Percentiles rank a stretch among this genome's conserved stretches.
These are phyloP conservation scores for Termitomyces sp. DNA, from an alignment of 768 basidiomycete genomes.

Conservation along the genomic window DNA sequence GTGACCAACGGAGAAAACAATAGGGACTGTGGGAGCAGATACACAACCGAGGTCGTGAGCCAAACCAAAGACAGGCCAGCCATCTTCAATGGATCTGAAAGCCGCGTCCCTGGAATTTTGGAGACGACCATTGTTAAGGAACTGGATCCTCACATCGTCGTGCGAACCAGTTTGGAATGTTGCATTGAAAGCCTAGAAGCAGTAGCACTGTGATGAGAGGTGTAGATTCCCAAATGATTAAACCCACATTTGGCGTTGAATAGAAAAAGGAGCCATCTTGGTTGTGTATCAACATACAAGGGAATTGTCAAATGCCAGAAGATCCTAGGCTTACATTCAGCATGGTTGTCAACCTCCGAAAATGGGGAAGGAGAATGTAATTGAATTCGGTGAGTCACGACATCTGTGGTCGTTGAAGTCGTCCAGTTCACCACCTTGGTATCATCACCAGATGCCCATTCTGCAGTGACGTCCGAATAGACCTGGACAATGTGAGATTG, in stretches of 20 bases:
- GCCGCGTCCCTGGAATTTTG: slow-evolving; percentile 46
- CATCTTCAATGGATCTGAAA: slow-evolving; percentile 49
- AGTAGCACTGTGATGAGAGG: background rate
- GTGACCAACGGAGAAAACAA: slow-evolving; percentile 42
- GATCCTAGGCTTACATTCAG: slow-evolving; percentile 33
- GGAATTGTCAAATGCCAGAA: background rate
- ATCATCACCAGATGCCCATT: slow-evolving; percentile 25
- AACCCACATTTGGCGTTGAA: slow-evolving; percentile 42
- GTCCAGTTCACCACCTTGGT: slow-evolving; percentile 42
- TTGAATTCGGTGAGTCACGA: slow-evolving; percentile 10
- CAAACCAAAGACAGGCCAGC: slow-evolving; percentile 61
- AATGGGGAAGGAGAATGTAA: slow-evolving; percentile 5
- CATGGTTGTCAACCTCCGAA: slow-evolving; percentile 37
- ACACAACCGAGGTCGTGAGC: slow-evolving; percentile 52
- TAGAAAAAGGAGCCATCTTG: slow-evolving; percentile 64
- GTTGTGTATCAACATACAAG: slow-evolving; percentile 8
- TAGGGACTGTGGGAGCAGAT: slow-evolving; percentile 24
- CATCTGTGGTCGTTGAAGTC: slow-evolving; percentile 21
- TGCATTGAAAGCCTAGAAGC: slow-evolving; percentile 32
- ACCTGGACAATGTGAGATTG: slow-evolving; percentile 42
- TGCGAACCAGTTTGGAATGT: slow-evolving; percentile 57
- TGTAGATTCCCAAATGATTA: background rate
- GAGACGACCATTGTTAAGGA: slow-evolving; percentile 48
- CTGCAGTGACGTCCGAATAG: slow-evolving; percentile 52
- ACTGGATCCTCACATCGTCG: slow-evolving; percentile 47